phyloP scores from a whole-genome alignment of 2,329 filamentous ascomycete species.

The Alternaria incomplexa region DNA sequence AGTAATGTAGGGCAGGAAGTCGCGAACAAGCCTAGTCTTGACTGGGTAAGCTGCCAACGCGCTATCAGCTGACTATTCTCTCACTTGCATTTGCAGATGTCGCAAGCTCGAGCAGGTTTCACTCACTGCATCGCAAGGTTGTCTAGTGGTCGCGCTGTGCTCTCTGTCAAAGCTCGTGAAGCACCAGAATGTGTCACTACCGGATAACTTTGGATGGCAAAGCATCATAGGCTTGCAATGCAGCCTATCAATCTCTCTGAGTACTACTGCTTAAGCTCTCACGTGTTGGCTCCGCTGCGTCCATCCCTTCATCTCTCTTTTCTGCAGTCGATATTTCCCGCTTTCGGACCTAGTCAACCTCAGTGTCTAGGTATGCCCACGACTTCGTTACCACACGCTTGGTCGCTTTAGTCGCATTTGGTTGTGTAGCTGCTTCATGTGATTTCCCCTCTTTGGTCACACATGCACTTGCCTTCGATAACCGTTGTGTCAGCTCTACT shows the following conservation, averaged over 20 bases:
- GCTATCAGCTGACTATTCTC: not conserved
- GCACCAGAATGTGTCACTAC: not conserved
- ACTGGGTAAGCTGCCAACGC: not conserved
- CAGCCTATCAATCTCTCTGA: no score
- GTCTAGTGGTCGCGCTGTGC: not conserved
- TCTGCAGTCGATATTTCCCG: not conserved
- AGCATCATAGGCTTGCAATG: no score
- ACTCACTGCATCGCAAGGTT: not conserved
- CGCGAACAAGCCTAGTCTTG: not conserved
- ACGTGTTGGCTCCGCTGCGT: not conserved
- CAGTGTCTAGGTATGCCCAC: not conserved
- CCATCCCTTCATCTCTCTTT: not conserved
- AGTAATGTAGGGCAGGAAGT: not conserved
- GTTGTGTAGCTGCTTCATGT: not conserved
- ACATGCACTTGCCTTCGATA: not conserved
- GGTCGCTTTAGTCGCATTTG: not conserved
- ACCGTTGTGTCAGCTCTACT: not conserved
- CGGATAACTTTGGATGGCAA: not conserved
- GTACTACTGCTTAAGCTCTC: no score
- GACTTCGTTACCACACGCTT: not conserved
- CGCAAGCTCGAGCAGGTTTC: not conserved
- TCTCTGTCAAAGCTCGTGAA: not conserved
- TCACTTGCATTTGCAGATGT: not conserved
- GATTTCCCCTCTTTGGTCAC: not conserved
- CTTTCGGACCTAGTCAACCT: not conserved